Base-by-base conservation (phyloP, 257 asterid genomes). In the Salvia hispanica region DNA sequence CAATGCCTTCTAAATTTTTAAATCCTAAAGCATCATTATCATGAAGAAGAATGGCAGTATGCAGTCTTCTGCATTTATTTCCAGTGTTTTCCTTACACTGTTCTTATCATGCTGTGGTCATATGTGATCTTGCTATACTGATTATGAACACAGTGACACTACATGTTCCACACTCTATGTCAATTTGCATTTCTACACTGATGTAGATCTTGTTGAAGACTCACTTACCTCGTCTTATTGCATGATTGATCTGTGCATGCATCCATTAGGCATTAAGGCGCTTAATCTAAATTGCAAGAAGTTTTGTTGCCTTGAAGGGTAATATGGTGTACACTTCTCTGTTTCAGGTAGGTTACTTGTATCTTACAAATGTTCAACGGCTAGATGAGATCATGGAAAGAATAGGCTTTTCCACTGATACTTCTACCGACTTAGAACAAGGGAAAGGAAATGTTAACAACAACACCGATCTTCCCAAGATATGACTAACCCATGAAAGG, bases 261-360 rank as follows among this genome's bases (percentile, higher is more conserved):
- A 54, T 10, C 10, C 9, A 4, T 55, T 28, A 2, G 10, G 4
- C 9, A 3, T 28, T 6, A 28, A 25, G 7, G 5, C 4, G n/a
- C 16, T 5, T 13, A 5, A 12, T 55, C n/a, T n/a, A n/a, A n/a
- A n/a, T n/a, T n/a, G n/a, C n/a, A n/a, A n/a, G n/a, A n/a, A n/a
- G n/a, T 12, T 25, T 51, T 13, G 63, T 57, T 52, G 50, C 37
- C 34, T 62, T 15, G 9, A 31, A 15, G 15, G 39, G 37, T 69
- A 51, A 45, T 50, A 42, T 54, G 8, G 56, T 6, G 61, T 47
- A 12, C 63, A 13, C 48, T 52, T 64, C 72, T n/a, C 62, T 58
- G 33, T 60, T 76, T 74, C 72, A 93, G 98, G 78, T 90, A 77
- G 98, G 98, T 68, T 88, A 86, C 81, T 78, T 90, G 68, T 93